phyloP scores from a whole-genome alignment of 441 rosid species.

The Adansonia rubrostipa region DNA sequence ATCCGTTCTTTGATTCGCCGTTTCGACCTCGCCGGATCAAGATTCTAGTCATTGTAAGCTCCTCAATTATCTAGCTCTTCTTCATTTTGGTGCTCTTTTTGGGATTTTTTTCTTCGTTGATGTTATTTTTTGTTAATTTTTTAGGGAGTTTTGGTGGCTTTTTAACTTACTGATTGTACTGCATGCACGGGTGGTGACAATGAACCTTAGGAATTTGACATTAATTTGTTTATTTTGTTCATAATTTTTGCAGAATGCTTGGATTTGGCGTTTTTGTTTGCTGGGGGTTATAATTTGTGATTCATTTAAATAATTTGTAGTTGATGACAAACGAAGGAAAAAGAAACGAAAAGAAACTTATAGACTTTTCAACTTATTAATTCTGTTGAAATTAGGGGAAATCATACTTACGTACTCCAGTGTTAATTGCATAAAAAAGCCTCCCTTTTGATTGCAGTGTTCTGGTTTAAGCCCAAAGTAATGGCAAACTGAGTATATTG shows the following conservation, averaged over 20 bases:
- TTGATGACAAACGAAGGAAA: constrained; percentile 14
- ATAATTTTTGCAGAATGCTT: not conserved
- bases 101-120: not conserved
- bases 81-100: not conserved
- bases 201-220: not conserved
- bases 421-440: not conserved
- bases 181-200: not conserved
- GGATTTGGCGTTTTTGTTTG: constrained; percentile 27
- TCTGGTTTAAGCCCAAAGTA: constrained; percentile 2
- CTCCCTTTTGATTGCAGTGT: not conserved
- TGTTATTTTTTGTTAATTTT: too few relatives aligned
- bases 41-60: constrained; percentile 66
- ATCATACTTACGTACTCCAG: not conserved
- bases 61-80: constrained; percentile 29
- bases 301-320: constrained; percentile 4
- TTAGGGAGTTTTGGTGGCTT: not conserved
- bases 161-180: not conserved
- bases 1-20: constrained; percentile 30
- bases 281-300: not conserved
- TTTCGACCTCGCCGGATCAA: constrained; percentile 58
- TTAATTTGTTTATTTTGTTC: not conserved
- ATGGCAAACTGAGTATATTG: not conserved
- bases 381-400: not conserved
- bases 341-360: constrained; percentile 11
- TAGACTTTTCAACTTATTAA: not conserved